Evolutionary conservation across 2,329 filamentous ascomycete genomes (phyloP), one percentile per base, ranked within the genome.

Genomic region (Rachicladosporium sp.): DNA sequence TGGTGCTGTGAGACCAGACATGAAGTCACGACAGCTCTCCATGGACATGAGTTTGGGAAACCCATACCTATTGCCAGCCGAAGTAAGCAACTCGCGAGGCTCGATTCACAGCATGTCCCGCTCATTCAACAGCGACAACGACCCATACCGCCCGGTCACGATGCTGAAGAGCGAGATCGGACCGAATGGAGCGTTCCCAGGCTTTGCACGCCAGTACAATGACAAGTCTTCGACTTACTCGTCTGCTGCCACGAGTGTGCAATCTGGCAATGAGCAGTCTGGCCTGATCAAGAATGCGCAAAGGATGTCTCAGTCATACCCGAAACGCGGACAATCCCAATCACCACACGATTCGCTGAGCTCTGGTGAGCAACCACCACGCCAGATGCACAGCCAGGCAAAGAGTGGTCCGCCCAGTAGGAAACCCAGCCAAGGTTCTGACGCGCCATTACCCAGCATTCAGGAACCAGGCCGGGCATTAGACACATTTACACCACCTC

Each of bases 21-120:
- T 33, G 31, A 42, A 35, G 33, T 27, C 37, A 15, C 68, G 70
- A 32, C 73, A 73, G 10, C 50, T 78, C 46, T 79, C 76, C 10
- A 59, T 78, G 52, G 73, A 77, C 46, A 54, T 89, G 73, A 77
- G 82, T 54, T 69, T 88, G 35, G 76, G 75, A 29, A 91, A 80
- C 51, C 91, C 91, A 2, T 98, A 96, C 58, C 73, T 98, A n/a
- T 71, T 96, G n/a, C 88, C 91, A 4, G 83, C 84, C 1, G 78
- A 76, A 40, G 56, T 89, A 12, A 78, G 91, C 32, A 71, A 75
- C 54, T 95, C 89, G 1, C 76, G 77, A 33, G 87, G 94, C 50
- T 95, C 89, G 4, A 69, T 96, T 46, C 79, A 88, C 59, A 93
- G 87, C 2, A 69, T 96, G 48, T 83, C 87, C 19, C 78, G 82